Evolutionary conservation across 345 rosid genomes (phyloP).

Genomic region (Aegle marmelos): DNA sequence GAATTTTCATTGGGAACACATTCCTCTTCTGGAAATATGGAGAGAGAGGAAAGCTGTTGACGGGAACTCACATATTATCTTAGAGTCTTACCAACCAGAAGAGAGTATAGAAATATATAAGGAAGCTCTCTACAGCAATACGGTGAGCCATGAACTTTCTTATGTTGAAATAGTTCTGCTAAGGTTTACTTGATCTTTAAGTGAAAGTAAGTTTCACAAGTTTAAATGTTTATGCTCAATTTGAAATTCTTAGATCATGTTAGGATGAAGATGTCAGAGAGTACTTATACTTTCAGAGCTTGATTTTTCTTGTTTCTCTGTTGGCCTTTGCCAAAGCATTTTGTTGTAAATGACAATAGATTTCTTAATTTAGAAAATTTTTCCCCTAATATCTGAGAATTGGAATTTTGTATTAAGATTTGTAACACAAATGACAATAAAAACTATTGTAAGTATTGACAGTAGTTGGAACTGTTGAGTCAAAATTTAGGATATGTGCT

Average conservation of each 20-base stretch:
- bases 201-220: not conserved
- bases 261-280: not conserved
- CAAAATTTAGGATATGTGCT: not conserved
- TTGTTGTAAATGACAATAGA: not conserved
- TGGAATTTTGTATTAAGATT: not conserved
- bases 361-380: not conserved
- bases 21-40: conserved; percentile 51
- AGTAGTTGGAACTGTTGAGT: not conserved
- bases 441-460: not conserved
- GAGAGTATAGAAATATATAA: conserved; percentile 58
- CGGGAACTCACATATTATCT: conserved; percentile 42
- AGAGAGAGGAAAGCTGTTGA: conserved; percentile 35
- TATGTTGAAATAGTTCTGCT: not conserved
- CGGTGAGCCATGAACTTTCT: conserved; percentile 42
- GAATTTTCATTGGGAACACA: conserved; percentile 45
- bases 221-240: not conserved
- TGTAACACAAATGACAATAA: not conserved
- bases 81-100: conserved; percentile 62
- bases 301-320: not conserved
- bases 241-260: not conserved
- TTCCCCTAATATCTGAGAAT: not conserved
- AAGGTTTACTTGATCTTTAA: not conserved
- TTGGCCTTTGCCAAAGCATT: not conserved
- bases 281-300: not conserved
- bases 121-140: conserved; percentile 68